phyloP scores from a whole-genome alignment of 208 protist species.

The Histomonas meleagridis region DNA sequence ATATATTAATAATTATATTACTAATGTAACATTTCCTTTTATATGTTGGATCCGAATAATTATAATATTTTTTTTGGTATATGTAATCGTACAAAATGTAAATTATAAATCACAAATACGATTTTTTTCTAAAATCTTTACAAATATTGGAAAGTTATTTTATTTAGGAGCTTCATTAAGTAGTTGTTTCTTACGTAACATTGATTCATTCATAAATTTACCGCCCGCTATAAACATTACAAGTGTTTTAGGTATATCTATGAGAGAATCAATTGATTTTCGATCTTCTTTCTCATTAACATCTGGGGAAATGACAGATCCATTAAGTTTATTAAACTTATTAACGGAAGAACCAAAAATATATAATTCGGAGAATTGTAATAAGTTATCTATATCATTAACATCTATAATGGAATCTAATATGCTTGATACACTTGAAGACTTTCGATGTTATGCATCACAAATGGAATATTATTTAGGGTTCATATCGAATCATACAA shows the following conservation, averaged over 20 bases:
- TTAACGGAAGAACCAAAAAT: not conserved
- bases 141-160: not conserved
- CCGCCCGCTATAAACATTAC: not conserved
- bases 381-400: not conserved
- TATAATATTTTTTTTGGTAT: not conserved
- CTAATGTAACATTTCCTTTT: not conserved
- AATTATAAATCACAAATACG: not conserved
- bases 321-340: not conserved
- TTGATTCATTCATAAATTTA: not conserved
- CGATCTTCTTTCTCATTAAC: not conserved
- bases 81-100: not conserved
- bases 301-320: not conserved
- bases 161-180: not conserved
- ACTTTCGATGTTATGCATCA: not conserved
- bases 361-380: not conserved
- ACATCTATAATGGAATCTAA: not conserved
- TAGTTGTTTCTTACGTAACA: not conserved
- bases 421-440: not conserved
- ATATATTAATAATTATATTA: not conserved
- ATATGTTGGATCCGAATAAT: not conserved
- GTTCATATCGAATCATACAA: not conserved
- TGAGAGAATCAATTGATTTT: not conserved
- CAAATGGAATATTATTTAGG: not conserved
- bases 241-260: not conserved
- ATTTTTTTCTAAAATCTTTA: not conserved